A percentile compares a stretch with the other conserved stretches of the same genome.
phyloP scores from a whole-genome alignment of 2,329 filamentous ascomycete genomes.

The Helotiales sp. region DNA sequence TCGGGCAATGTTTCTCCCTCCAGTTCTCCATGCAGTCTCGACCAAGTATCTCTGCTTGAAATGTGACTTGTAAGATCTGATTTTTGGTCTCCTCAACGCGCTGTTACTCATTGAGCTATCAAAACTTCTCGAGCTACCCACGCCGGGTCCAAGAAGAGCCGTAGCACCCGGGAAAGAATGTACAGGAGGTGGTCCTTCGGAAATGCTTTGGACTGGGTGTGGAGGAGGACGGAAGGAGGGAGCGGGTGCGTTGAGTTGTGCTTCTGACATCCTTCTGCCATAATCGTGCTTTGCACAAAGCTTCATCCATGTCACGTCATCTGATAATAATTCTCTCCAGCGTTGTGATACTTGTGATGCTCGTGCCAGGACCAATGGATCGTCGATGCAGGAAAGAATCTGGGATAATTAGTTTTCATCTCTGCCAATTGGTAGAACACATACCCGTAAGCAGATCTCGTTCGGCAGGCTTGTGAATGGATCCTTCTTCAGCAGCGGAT shows the following conservation, averaged over 20 bases:
- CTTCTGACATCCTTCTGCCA: slow-evolving; percentile 53
- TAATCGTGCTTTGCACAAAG: slow-evolving; percentile 96
- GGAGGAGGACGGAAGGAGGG: slow-evolving; percentile 29
- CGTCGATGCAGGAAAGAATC: slow-evolving; percentile 96
- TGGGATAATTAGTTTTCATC: slow-evolving; percentile 38
- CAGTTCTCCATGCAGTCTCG: slow-evolving; percentile 93
- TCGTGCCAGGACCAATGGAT: slow-evolving; percentile 88
- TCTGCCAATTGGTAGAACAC: slow-evolving; percentile 33
- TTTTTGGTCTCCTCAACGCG: slow-evolving; percentile 54
- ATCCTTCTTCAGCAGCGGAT: slow-evolving; percentile 91
- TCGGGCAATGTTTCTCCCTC: slow-evolving; percentile 77
- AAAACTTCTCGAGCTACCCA: slow-evolving; percentile 48
- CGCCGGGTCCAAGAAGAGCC: slow-evolving; percentile 37
- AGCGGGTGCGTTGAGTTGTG: slow-evolving; percentile 23
- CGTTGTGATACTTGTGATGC: slow-evolving; percentile 94
- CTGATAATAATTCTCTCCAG: slow-evolving; percentile 90
- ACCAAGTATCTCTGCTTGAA: slow-evolving; percentile 98
- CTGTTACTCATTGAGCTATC: slow-evolving; percentile 48
- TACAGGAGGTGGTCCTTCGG: slow-evolving; percentile 18
- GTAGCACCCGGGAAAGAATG: slow-evolving; percentile 48
- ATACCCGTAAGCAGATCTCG: slow-evolving; percentile 85
- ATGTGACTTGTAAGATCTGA: slow-evolving; percentile 89
- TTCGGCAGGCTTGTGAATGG: slow-evolving; percentile 91
- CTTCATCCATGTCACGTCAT: slow-evolving; percentile 98
- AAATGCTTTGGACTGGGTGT: slow-evolving; percentile 26